Evolutionary conservation across 257 asterid species (phyloP), one percentile per base, ranked within the genome.

Genomic region (Galeopsis tetrahit): DNA sequence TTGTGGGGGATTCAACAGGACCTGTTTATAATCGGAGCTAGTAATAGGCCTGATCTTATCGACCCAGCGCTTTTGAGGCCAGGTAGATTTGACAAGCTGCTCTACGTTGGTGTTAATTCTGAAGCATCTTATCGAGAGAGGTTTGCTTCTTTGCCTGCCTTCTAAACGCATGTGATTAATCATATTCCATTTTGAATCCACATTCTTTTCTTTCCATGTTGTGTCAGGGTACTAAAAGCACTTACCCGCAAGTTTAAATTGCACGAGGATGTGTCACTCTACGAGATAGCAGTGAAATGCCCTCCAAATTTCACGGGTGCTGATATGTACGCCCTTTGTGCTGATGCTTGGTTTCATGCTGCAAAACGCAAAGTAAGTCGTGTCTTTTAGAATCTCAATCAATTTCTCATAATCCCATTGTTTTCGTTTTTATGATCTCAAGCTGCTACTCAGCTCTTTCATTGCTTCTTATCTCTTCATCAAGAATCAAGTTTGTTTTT

Each of bases 281-380:
- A 78, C 32, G 87, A 90, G 66, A 84, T 95, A 84, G 96, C 99
- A 52, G 73, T 65, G 83, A 92, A 81, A 77, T 95, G 99, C 83
- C 97, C 97, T 66, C 88, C 96, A 13, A 95, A 92, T 78, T 94
- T 95, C 76, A 95, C 99, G 0, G 99, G 99, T 57, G 99, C 99
- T 31, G 99, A 94, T 73, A 88, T 94, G 96, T 94, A 94, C 68
- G 99, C 99, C 52, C 86, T 94, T 73, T 91, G 98, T 40, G 95
- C 99, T 5, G 99, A 95, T 85, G 97, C 98, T 77, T 95, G 99
- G 99, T 95, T 95, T 79, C 93, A 82, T 64, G 99, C 98, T 63
- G 99, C 99, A 55, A 92, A 87, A 78, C 88, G 91, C 31, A 86
- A 82, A 87, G 99, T 90, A 69, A 70, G 80, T 69, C 52, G 43